phyloP scores from a whole-genome alignment of 345 rosid genomes.

The Eucalyptus cloeziana region DNA sequence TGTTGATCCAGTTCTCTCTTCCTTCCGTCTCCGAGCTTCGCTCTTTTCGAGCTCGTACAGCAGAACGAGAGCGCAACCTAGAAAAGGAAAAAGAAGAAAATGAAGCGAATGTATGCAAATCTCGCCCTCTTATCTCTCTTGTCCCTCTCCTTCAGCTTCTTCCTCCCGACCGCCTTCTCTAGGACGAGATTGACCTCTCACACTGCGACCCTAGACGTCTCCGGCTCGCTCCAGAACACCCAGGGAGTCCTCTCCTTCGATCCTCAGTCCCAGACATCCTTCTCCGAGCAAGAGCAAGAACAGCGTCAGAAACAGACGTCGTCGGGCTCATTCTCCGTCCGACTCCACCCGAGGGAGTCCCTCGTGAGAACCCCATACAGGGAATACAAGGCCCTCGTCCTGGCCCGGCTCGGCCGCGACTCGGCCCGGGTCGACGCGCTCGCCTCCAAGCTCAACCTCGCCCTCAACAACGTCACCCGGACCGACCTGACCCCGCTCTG shows the following conservation, averaged over 20 bases:
- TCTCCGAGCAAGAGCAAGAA: background rate
- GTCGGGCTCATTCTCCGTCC: constrained; percentile 27
- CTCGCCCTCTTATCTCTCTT: background rate
- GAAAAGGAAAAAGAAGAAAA: too few relatives aligned
- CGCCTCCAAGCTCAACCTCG: constrained; percentile 21
- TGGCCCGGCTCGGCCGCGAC: constrained; percentile 69
- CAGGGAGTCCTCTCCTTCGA: constrained; percentile 1
- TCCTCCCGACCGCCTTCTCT: background rate
- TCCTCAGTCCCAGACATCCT: background rate
- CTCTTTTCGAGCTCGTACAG: background rate
- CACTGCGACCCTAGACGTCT: background rate
- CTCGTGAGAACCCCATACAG: constrained; percentile 29
- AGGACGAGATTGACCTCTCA: background rate
- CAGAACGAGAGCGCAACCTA: background rate
- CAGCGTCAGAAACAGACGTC: background rate
- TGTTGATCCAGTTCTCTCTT: background rate
- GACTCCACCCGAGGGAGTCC: constrained; percentile 55
- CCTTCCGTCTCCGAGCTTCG: background rate
- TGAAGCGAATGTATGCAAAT: background rate
- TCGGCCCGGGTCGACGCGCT: constrained; percentile 49
- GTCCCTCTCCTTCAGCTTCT: background rate
- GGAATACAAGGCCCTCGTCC: constrained; percentile 44
- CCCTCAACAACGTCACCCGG: constrained; percentile 28
- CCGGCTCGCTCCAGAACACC: background rate
- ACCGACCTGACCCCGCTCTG: constrained; percentile 45